Conservation (phyloP, 2,329 filamentous ascomycete genomes). For the Cladophialophora immunda region DNA sequence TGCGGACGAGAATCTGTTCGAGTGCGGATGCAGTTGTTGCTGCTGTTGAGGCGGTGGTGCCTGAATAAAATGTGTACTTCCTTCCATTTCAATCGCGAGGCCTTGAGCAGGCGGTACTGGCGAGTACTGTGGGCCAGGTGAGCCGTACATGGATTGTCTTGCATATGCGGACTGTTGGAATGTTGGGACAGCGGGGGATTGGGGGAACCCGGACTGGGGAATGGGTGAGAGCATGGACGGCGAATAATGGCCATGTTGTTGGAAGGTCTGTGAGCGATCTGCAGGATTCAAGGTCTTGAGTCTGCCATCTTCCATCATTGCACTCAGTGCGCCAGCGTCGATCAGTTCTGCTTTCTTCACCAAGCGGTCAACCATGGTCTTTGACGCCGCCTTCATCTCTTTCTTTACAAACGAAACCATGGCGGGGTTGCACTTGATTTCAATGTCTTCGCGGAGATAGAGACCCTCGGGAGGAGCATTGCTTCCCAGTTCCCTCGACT, state of each 20-base stretch:
- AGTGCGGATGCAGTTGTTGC: constrained; percentile 19
- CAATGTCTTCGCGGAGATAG: constrained; percentile 83
- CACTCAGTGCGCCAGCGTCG: constrained; percentile 42
- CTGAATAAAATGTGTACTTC: constrained; percentile 32
- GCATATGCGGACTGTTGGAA: constrained; percentile 28
- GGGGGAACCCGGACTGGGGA: constrained; percentile 16
- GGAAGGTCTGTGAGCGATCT: constrained; percentile 33
- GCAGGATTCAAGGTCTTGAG: constrained; percentile 39
- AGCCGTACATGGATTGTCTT: constrained; percentile 30
- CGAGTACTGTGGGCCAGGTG: constrained; percentile 6
- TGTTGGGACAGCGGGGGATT: constrained; percentile 19
- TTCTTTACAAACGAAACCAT: constrained; percentile 81
- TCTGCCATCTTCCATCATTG: constrained; percentile 40
- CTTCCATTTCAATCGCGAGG: constrained; percentile 41
- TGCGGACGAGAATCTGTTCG: constrained; percentile 32
- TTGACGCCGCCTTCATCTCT: constrained; percentile 80
- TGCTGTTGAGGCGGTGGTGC: constrained; percentile 5
- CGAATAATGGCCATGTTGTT: constrained; percentile 31
- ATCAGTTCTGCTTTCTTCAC: constrained; percentile 60
- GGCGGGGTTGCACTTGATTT: constrained; percentile 81
- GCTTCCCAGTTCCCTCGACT: constrained; percentile 72
- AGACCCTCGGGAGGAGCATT: constrained; percentile 73
- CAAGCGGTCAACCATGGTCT: constrained; percentile 71
- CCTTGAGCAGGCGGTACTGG: constrained; percentile 27
- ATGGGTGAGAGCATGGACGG: constrained; percentile 31